Conservation (phyloP, 2,329 filamentous ascomycete genomes). For the Trichoderma sp. region DNA sequence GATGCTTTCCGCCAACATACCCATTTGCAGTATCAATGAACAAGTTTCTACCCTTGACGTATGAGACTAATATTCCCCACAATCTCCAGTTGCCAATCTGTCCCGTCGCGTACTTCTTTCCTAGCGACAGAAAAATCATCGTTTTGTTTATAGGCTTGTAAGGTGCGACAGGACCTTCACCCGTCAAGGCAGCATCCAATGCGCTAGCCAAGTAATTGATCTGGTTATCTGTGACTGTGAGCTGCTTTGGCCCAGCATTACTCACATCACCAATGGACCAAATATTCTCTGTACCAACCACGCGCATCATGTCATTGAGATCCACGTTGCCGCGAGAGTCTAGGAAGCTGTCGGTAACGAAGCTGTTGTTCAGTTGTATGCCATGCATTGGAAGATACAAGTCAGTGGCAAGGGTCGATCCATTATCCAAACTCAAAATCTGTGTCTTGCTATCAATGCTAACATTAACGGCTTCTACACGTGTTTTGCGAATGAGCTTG, state of each 20-base stretch:
- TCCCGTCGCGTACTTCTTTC: slow-evolving; percentile 35
- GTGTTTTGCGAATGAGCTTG: slow-evolving; percentile 32
- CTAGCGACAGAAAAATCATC: slow-evolving; percentile 36
- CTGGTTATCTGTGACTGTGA: slow-evolving; percentile 38
- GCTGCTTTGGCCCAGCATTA: slow-evolving; percentile 43
- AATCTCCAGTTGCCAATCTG: slow-evolving; percentile 40
- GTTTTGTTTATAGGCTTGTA: slow-evolving; percentile 33
- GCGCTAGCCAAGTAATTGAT: slow-evolving; percentile 38
- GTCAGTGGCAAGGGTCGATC: slow-evolving; percentile 36
- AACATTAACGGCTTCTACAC: slow-evolving; percentile 33
- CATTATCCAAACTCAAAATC: slow-evolving; percentile 37
- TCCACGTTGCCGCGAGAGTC: slow-evolving; percentile 38
- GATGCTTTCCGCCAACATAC: slow-evolving; percentile 35
- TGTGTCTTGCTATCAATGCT: slow-evolving; percentile 21
- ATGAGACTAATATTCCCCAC: slow-evolving; percentile 37
- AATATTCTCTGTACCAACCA: slow-evolving; percentile 39
- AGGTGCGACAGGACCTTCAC: background rate
- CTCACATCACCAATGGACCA: slow-evolving; percentile 49
- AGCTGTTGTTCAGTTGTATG: slow-evolving; percentile 45
- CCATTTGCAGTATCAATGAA: slow-evolving; percentile 37
- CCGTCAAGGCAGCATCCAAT: slow-evolving; percentile 34
- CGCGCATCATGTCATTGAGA: slow-evolving; percentile 39
- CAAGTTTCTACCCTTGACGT: slow-evolving; percentile 39
- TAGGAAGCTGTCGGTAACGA: slow-evolving; percentile 40
- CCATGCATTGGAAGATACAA: slow-evolving; percentile 51